Evolutionary conservation across 2,329 filamentous ascomycete genomes (phyloP), one percentile per base, ranked within the genome.

Genomic region (Epichloe aotearoae): DNA sequence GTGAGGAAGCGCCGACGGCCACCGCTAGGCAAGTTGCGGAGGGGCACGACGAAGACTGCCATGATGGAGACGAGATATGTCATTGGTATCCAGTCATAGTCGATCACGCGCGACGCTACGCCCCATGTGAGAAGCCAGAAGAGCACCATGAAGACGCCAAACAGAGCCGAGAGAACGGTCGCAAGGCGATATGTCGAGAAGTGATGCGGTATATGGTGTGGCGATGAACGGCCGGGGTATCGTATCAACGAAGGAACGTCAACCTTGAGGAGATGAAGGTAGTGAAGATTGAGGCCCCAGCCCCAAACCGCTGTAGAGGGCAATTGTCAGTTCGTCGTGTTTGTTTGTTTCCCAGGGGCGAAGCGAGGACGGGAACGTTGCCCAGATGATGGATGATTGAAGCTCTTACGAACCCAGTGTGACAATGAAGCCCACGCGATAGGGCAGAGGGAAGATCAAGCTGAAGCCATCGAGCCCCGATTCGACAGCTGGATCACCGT

Each of bases 261-360:
- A 71, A 98, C 94, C 64, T 86, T 86, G 61, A 82, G 74, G 52
- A 80, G 69, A 61, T 84, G 76, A 53, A 97, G 82, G 69, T 88
- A 90, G 64, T 96, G 89, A 40, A 97, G 80, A 71, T 96, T 97
- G 59, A 86, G 69, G 57, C 84, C 89, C 89, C 91, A 98, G 65
- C 88, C 89, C 91, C 91, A 97, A 62, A 95, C 83, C 59, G 88
- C 89, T 94, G 57, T 54, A 19, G n/a, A n/a, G n/a, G 33, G n/a
- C 37, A 26, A 45, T 19, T 11, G 33, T 53, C 38, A 50, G 48
- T 15, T 37, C 8, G 26, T 30, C 26, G 26, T 30, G 8, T 47
- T 38, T 26, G 1, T 17, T 26, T 20, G 23, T 20, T 15, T 20
- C 10, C 12, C 14, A 6, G 26, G n/a, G 26, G 33, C 17, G 37